Evolutionary conservation across 2,329 filamentous ascomycete species (phyloP), one percentile per base, ranked within the genome.

Genomic region (Colletotrichum spaethianum): DNA sequence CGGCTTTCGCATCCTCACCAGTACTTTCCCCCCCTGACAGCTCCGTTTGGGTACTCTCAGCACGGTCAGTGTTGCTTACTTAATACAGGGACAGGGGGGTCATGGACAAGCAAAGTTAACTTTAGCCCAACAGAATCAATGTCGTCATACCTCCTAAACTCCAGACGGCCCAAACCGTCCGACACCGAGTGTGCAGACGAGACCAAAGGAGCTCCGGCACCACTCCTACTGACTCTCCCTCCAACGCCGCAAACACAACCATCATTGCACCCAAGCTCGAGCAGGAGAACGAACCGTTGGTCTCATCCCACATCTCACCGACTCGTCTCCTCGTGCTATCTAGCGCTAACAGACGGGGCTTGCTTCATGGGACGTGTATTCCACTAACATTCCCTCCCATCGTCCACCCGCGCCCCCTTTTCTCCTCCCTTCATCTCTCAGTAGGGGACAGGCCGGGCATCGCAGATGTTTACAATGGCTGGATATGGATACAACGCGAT

Each of bases 101-200:
- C n/a, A n/a, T 28, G 33, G n/a, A 28, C 50, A 28, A 28, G 23
- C 12, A 61, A 50, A 55, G 42, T 60, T 60, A 38, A 38, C 31
- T 50, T 38, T 46, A 16, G 36, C n/a, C 4, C 18, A 56, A 20
- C 44, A 53, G 28, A 70, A 63, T 71, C 57, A 26, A 71, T 71
- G 61, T 68, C 69, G 69, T 71, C 69, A 71, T 71, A 50, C 31
- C 57, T 46, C 18, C n/a, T 42, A 56, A 36, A 31, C 63, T 67
- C 48, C 57, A 53, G 31, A 42, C 28, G 36, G 36, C 42, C 40
- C 7, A 53, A 28, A 16, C 23, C 56, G 28, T 28, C 48, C 16
- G n/a, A 57, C 42, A 59, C n/a, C 40, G 2, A 36, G 14, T 23
- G 50, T 33, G 20, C 46, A 68, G 42, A 53, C 36, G 40, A 53